Conservation (phyloP, 1,284 basidiomycete species). For the Paramarasmius palmivorus region DNA sequence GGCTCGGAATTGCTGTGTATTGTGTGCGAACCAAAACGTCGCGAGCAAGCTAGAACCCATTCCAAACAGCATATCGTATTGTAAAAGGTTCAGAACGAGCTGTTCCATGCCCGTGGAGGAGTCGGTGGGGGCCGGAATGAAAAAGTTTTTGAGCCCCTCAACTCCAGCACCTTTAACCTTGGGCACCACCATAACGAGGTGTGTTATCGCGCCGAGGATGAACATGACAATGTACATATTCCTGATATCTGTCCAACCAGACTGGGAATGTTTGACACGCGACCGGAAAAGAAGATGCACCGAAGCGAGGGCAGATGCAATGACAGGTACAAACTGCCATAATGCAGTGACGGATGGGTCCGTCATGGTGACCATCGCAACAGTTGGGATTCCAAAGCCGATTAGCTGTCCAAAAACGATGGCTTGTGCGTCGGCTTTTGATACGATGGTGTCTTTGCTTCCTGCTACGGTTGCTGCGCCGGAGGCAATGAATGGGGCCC, state of each 20-base stretch:
- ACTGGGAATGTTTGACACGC: slow-evolving; percentile 5
- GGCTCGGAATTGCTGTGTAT: slow-evolving; percentile 5
- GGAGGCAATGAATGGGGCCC: slow-evolving; percentile 38
- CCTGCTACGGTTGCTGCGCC: slow-evolving; percentile 23
- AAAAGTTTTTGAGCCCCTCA: slow-evolving; percentile 5
- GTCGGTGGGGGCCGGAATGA: slow-evolving; percentile 11
- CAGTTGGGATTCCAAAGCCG: slow-evolving; percentile 37
- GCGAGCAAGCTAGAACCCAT: slow-evolving; percentile 6
- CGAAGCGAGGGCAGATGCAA: slow-evolving; percentile 29
- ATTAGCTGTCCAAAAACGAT: slow-evolving; percentile 38
- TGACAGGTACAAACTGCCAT: slow-evolving; percentile 48
- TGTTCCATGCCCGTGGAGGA: slow-evolving; percentile 3
- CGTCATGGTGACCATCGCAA: slow-evolving; percentile 31
- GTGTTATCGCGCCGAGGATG: slow-evolving; percentile 5
- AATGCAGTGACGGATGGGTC: slow-evolving; percentile 37
- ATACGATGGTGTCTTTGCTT: slow-evolving; percentile 23
- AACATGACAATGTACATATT: slow-evolving; percentile 8
- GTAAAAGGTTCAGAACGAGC: slow-evolving; percentile 12
- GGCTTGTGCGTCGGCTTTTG: slow-evolving; percentile 43
- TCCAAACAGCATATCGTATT: slow-evolving; percentile 16
- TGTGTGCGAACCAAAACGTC: slow-evolving; percentile 14
- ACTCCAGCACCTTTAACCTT: background rate
- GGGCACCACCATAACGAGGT: slow-evolving; percentile 6
- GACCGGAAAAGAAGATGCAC: slow-evolving; percentile 24
- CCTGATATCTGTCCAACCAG: slow-evolving; percentile 8